Evolutionary conservation across 257 asterid species (phyloP).

Genomic region (Paraleonurus japonicus): DNA sequence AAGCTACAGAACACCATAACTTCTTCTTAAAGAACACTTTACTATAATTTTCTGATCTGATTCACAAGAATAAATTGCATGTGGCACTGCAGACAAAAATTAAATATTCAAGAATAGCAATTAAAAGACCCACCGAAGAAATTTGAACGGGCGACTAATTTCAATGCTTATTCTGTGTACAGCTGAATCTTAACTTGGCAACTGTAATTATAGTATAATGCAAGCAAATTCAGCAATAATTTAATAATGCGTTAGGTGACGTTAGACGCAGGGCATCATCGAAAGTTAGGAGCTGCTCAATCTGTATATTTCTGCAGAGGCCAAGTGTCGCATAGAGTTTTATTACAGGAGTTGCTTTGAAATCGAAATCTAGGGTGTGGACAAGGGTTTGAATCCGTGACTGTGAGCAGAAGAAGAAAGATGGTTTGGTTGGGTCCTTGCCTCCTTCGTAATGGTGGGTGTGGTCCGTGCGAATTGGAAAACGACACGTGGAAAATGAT

Average conservation of each 20-base stretch:
- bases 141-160: not conserved
- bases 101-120: not conserved
- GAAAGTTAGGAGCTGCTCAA: not conserved
- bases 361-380: not conserved
- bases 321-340: conserved; percentile 19
- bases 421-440: not conserved
- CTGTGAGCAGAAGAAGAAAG: not conserved
- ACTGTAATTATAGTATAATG: not conserved
- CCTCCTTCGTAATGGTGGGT: too few species aligned
- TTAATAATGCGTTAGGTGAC: conserved; percentile 12
- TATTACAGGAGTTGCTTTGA: not conserved
- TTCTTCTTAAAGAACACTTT: conserved; percentile 1
- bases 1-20: conserved; percentile 15
- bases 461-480: not conserved
- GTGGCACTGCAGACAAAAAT: conserved; percentile 17
- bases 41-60: not conserved
- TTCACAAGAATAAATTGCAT: conserved; percentile 13
- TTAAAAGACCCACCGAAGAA: not conserved
- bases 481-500: not conserved
- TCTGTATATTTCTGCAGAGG: not conserved
- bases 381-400: not conserved
- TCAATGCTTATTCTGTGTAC: not conserved
- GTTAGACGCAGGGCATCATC: conserved; percentile 17
- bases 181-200: not conserved
- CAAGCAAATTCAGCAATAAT: conserved; percentile 16